Evolutionary conservation across 805 yeast species (phyloP), one percentile per base, ranked within the genome.

Genomic region (Wickerhamiella shivajii): DNA sequence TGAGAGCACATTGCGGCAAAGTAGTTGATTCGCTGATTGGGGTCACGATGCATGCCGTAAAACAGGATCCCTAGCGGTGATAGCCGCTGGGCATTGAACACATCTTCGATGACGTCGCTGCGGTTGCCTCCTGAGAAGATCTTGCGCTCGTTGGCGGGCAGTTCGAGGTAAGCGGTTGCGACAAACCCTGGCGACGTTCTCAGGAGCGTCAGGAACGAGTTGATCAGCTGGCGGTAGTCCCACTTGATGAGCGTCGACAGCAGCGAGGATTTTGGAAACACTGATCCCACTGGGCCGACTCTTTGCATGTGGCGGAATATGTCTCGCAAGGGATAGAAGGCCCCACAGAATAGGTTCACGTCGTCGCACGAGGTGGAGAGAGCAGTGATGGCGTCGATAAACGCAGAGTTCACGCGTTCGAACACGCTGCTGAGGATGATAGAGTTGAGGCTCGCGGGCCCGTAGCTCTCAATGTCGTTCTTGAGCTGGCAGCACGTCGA

Each of bases 161-260:
- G 29, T n/a, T 44, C 44, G 2, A 42, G 28, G 10, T 51, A 33
- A 3, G 52, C 45, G 6, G 51, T 40, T 12, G 55, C 51, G 8
- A 55, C 38, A 27, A 54, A 54, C n/a, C 51, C 49, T 0, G 59
- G 57, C 3, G 57, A 49, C 1, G 56, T 44, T 22, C 55, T 46
- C 19, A 54, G 39, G 24, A 52, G 38, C 6, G 56, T 49, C 37
- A 55, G 34, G 30, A 54, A 52, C 8, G 56, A 49, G 38, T 49
- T 52, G 26, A 55, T 39, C 11, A 52, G 38, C 26, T 47, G 49
- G 2, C 54, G 37, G 31, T 48, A 49, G 11, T 44, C 47, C 43
- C 52, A 47, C 18, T 43, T 34, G 3, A 45, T 34, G 13, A 43
- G 40, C 20, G 31, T n/a, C 9, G 29, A 15, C 8, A 29, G 32